Evolutionary conservation across 305 asterid genomes (phyloP).

Genomic region (Fraxinus ornus): DNA sequence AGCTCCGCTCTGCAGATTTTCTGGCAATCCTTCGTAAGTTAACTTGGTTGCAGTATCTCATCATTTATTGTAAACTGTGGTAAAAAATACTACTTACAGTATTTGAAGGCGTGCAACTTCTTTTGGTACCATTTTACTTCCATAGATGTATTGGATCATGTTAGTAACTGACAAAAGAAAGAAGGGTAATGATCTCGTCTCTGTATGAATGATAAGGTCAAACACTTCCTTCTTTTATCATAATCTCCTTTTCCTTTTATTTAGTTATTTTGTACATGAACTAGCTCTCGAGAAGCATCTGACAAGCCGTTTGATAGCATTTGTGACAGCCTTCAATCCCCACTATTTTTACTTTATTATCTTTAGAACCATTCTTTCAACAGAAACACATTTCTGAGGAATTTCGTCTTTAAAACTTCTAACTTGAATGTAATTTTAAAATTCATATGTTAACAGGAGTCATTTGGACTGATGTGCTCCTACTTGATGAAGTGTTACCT

Average conservation of each 20-base stretch:
- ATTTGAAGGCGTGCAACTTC: conserved; percentile 5
- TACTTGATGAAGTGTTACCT: conserved; percentile 85
- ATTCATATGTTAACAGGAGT: conserved; percentile 50
- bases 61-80: conserved; percentile 9
- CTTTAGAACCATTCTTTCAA: not conserved
- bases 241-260: not conserved
- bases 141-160: not conserved
- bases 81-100: not conserved
- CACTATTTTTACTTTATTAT: not conserved
- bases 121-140: not conserved
- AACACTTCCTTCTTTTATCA: not conserved
- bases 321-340: not conserved
- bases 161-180: not conserved
- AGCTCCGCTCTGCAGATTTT: conserved; percentile 57
- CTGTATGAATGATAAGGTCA: not conserved
- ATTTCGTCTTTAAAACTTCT: conserved; percentile 14
- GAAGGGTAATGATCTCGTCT: not conserved
- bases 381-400: conserved; percentile 4
- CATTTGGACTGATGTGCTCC: conserved; percentile 82
- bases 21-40: conserved; percentile 72
- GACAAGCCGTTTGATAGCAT: not conserved
- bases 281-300: not conserved
- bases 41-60: conserved; percentile 20
- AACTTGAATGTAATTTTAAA: not conserved
- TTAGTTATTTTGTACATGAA: not conserved